Evolutionary conservation across 2,329 filamentous ascomycete species (phyloP).

Genomic region (Botryotinia calthae): DNA sequence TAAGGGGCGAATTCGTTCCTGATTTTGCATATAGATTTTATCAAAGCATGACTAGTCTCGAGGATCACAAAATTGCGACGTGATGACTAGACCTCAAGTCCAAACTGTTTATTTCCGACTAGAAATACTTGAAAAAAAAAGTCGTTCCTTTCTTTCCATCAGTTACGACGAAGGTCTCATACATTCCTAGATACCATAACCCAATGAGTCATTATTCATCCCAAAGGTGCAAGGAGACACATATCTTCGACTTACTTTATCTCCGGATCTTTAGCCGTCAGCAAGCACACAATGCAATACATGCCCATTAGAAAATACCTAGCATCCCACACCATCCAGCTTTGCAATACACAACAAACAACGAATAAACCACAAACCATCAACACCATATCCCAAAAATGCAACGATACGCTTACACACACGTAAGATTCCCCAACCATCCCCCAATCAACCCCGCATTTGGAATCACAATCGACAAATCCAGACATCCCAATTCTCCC

Average conservation of each 20-base stretch:
- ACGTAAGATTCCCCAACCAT: neutral
- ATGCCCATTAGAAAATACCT: neutral
- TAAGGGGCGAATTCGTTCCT: too few relatives aligned
- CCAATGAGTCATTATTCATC: neutral
- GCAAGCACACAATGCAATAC: neutral
- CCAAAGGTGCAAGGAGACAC: neutral
- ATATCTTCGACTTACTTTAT: neutral
- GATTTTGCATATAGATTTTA: neutral
- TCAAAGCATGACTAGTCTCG: neutral
- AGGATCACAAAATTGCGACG: neutral
- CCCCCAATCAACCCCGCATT: neutral
- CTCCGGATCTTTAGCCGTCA: neutral
- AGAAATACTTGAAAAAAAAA: neutral
- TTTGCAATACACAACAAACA: neutral
- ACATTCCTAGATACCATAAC: neutral
- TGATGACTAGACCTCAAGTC: neutral
- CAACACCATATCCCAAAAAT: neutral
- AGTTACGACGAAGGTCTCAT: neutral
- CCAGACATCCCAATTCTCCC: neutral
- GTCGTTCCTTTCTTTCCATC: neutral
- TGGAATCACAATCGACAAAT: neutral
- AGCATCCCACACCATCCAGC: neutral
- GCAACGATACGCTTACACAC: neutral
- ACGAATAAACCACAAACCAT: neutral
- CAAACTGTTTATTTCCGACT: neutral